Evolutionary conservation across 495 filamentous ascomycete genomes (phyloP), one percentile per base, ranked within the genome.

Genomic region (Aspergillus homomorphus): DNA sequence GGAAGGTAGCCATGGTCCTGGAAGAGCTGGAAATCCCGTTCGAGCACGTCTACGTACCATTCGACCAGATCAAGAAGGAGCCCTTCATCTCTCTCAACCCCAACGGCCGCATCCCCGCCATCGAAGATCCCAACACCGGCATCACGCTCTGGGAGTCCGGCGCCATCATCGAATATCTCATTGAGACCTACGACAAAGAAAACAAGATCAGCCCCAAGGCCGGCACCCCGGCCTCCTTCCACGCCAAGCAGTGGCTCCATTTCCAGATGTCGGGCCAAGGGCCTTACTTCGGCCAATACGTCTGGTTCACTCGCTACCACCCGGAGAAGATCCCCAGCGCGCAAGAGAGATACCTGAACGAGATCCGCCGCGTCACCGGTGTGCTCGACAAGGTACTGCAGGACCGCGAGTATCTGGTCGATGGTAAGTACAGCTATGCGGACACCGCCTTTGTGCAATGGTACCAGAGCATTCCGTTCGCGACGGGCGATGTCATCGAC

Each of bases 191-290:
- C 73, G 87, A 91, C 72, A 82, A 71, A 52, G 67, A 82, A 12
- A 70, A 83, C 57, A 84, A 77, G 57, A 62, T 91, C 54, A 84
- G 78, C 63, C 88, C 83, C 63, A 62, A 69, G 4, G 38, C 71
- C 15, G 77, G 76, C 28, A 71, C 77, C 0, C 69, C 67, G 21
- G 82, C 85, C 51, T 75, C 71, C 50, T 81, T 77, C 66, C 72
- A 72, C 2, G 74, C 77, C 33, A 84, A 84, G 63, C 87, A 90
- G 65, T 90, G 81, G 77, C 75, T 89, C 0, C 79, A 79, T 66
- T 89, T 83, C 74, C 87, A 90, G 72, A 73, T 78, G 62, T 80
- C 78, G 2, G 86, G 86, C n/a, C 87, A 90, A 68, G 87, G 84
- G 0, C 86, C 86, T 0, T 89, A 88, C 71, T 89, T 77, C 62